Conservation (phyloP, 2,329 filamentous ascomycete species). For the Nannizziopsis arthrosporioides region DNA sequence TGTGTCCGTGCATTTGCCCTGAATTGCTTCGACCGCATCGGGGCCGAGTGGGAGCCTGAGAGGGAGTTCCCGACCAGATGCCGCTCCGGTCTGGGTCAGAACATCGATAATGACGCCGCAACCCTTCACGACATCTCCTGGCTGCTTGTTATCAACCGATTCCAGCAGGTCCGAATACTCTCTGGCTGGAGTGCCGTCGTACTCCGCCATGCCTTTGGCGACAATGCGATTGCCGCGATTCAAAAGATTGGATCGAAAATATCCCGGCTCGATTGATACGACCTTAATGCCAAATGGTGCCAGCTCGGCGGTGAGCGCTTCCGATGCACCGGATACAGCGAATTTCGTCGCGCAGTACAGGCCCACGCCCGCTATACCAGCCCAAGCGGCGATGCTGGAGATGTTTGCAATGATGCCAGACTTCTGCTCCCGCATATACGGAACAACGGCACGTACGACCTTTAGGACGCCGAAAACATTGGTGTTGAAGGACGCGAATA, state of each 20-base stretch:
- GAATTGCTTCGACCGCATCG: slow-evolving; percentile 38
- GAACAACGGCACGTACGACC: slow-evolving; percentile 27
- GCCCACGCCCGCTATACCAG: slow-evolving; percentile 18
- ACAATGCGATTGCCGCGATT: slow-evolving; percentile 11
- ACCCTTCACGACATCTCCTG: slow-evolving; percentile 46
- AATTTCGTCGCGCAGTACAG: slow-evolving; percentile 30
- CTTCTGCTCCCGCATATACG: slow-evolving; percentile 25
- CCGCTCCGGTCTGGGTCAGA: slow-evolving; percentile 41
- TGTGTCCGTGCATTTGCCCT: slow-evolving; percentile 35
- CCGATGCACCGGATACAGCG: slow-evolving; percentile 21
- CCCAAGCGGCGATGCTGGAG: slow-evolving; percentile 26
- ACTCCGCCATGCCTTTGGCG: slow-evolving; percentile 13
- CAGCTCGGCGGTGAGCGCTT: slow-evolving; percentile 14
- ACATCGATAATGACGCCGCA: slow-evolving; percentile 44
- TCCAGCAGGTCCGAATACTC: slow-evolving; percentile 20
- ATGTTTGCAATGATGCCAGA: slow-evolving; percentile 29
- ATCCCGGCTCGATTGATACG: slow-evolving; percentile 16
- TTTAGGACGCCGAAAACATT: slow-evolving; percentile 32
- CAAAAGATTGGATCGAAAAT: slow-evolving; percentile 16
- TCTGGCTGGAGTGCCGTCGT: slow-evolving; percentile 13
- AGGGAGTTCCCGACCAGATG: slow-evolving; percentile 41
- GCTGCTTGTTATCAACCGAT: slow-evolving; percentile 39
- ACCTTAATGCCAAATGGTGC: slow-evolving; percentile 15
- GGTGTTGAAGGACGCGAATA: slow-evolving; percentile 24
- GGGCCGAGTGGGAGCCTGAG: slow-evolving; percentile 44